These are phyloP conservation scores for Populus trichocarpa DNA, from an alignment of 441 rosid species.

Conservation along the genomic window DNA sequence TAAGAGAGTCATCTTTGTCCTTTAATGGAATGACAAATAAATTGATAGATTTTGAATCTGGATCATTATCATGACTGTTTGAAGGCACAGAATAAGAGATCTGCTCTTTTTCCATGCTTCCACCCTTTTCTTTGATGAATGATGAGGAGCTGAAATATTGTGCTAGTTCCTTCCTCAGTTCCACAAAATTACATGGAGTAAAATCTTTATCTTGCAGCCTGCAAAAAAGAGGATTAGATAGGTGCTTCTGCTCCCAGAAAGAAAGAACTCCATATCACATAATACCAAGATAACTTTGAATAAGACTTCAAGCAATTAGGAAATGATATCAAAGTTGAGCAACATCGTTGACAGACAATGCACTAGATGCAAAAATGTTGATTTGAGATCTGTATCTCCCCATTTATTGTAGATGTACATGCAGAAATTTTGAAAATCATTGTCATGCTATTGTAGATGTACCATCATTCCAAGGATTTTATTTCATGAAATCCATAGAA, in stretches of 20 bases:
- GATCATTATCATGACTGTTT: slow-evolving; percentile 16
- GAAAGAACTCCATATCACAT: not conserved
- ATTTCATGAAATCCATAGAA: not conserved
- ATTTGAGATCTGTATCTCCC: not conserved
- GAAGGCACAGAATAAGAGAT: slow-evolving; percentile 2
- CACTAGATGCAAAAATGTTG: not conserved
- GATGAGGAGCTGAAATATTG: slow-evolving; percentile 52
- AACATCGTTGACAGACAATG: not conserved
- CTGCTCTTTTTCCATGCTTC: slow-evolving; percentile 25
- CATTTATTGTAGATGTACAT: not conserved
- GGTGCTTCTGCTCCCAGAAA: not conserved
- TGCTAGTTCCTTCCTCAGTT: slow-evolving; percentile 43
- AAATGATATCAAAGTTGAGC: not conserved
- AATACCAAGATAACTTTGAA: not conserved
- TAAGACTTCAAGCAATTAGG: not conserved
- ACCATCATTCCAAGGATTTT: not conserved
- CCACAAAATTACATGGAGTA: slow-evolving; percentile 31
- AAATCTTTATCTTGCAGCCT: slow-evolving; percentile 63
- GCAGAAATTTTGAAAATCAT: too few species aligned
- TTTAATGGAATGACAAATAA: slow-evolving; percentile 50
- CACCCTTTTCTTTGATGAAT: slow-evolving; percentile 36
- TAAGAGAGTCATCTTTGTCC: slow-evolving; percentile 42
- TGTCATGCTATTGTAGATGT: not conserved
- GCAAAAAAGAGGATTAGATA: slow-evolving; percentile 11
- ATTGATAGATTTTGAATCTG: slow-evolving; percentile 28